These are phyloP conservation scores for Calonectria honghensis DNA, from an alignment of 2,329 filamentous ascomycete genomes.

Conservation along the genomic window DNA sequence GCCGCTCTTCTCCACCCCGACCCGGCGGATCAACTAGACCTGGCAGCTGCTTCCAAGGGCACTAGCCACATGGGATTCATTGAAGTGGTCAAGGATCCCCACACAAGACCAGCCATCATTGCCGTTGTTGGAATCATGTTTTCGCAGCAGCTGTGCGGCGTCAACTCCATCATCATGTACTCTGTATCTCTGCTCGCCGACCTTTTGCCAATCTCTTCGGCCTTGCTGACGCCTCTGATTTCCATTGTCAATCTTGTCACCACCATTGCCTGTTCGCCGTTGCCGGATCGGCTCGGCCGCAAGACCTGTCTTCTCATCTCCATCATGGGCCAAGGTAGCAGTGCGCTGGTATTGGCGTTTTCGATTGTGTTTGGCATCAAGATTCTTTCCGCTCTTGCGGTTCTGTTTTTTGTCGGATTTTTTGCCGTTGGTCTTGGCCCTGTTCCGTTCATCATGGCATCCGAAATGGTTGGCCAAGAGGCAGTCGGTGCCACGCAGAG, in stretches of 20 bases:
- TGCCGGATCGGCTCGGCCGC: conserved; percentile 91
- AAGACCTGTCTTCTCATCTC: conserved; percentile 90
- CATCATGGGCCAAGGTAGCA: conserved; percentile 88
- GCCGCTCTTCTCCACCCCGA: conserved; percentile 76
- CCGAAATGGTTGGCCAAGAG: conserved; percentile 91
- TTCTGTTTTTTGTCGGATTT: conserved; percentile 89
- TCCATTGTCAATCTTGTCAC: conserved; percentile 90
- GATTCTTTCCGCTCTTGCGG: conserved; percentile 85
- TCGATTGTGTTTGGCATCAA: conserved; percentile 85
- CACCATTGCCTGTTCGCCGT: conserved; percentile 86
- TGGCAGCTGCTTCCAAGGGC: conserved; percentile 38
- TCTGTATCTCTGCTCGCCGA: conserved; percentile 91
- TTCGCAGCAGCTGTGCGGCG: conserved; percentile 92
- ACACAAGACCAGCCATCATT: conserved; percentile 83
- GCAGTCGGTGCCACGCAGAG: conserved; percentile 94
- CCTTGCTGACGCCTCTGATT: conserved; percentile 89
- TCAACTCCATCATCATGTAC: conserved; percentile 99
- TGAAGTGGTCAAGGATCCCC: conserved; percentile 79
- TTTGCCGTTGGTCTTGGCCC: conserved; percentile 95
- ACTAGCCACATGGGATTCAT: conserved; percentile 74
- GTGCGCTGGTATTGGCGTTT: conserved; percentile 84
- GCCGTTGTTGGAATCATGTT: conserved; percentile 94
- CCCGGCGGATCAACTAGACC: conserved; percentile 52
- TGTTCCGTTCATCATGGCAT: conserved; percentile 94
- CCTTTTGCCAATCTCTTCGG: conserved; percentile 87